phyloP scores from a whole-genome alignment of 2,329 filamentous ascomycete genomes.

The Cucurbitaria berberidis region DNA sequence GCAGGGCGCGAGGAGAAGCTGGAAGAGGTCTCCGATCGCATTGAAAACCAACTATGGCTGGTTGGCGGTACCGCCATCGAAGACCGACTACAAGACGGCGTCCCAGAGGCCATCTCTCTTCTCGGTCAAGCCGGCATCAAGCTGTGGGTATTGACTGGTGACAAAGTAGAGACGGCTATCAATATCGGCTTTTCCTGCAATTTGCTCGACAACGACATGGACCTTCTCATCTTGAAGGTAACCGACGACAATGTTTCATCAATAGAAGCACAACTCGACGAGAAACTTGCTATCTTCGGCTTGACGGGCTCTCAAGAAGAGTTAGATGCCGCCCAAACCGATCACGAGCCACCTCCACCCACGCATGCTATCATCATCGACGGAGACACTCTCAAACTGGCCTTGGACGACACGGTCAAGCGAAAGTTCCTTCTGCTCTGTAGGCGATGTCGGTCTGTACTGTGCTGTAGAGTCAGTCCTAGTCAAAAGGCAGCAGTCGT shows the following conservation, averaged over 20 bases:
- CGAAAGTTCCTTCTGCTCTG: constrained; percentile 94
- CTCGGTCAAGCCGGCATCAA: constrained; percentile 95
- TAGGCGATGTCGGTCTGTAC: constrained; percentile 94
- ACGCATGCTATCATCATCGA: constrained; percentile 96
- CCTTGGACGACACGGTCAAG: constrained; percentile 79
- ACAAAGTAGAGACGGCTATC: constrained; percentile 99
- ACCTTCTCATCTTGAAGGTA: constrained; percentile 87
- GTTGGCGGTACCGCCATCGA: constrained; percentile 96
- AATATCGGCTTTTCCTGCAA: constrained; percentile 99
- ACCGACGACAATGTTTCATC: constrained; percentile 71
- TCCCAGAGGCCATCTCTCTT: constrained; percentile 92
- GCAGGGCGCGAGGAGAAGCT: constrained; percentile 90
- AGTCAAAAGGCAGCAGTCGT: constrained; percentile 98
- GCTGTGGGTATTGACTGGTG: constrained; percentile 96
- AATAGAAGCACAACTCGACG: constrained; percentile 75
- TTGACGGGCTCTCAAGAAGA: constrained; percentile 87
- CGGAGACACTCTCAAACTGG: constrained; percentile 88
- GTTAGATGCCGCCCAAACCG: constrained; percentile 75
- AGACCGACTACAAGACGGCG: constrained; percentile 93
- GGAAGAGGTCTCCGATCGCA: constrained; percentile 85
- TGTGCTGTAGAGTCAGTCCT: constrained; percentile 96
- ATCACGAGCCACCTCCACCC: constrained; percentile 82
- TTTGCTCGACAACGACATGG: constrained; percentile 96
- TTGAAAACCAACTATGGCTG: constrained; percentile 87
- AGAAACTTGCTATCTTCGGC: constrained; percentile 73